Conservation (phyloP, 2,329 filamentous ascomycete species). For the Xylaria sp. region DNA sequence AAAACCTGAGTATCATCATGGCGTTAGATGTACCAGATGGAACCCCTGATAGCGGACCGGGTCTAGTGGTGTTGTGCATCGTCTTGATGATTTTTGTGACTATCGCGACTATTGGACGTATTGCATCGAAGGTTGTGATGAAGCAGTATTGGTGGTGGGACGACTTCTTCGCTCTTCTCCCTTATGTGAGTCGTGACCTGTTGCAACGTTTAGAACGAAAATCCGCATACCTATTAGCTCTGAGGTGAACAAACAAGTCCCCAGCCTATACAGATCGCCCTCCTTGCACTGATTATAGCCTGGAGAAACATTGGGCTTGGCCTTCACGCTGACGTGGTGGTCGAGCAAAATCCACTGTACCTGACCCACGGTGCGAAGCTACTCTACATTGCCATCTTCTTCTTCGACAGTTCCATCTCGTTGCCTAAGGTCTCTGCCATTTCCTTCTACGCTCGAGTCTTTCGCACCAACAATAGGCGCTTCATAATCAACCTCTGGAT, state of each 20-base stretch:
- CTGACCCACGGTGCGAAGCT: constrained; percentile 17
- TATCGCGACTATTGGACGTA: constrained; percentile 28
- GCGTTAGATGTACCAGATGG: constrained; percentile 19
- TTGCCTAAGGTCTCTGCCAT: constrained; percentile 28
- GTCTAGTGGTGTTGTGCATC: constrained; percentile 16
- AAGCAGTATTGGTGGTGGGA: constrained; percentile 23
- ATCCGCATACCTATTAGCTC: not conserved
- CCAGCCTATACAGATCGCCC: constrained; percentile 19
- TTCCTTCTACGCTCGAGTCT: constrained; percentile 27
- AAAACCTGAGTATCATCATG: not conserved
- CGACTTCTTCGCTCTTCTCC: constrained; percentile 12
- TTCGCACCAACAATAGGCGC: constrained; percentile 13
- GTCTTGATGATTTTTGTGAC: constrained; percentile 16
- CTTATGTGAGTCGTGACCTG: constrained; percentile 16
- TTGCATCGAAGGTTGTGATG: constrained; percentile 9
- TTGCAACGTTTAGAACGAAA: not conserved
- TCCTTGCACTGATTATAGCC: constrained; percentile 8
- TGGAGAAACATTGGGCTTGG: constrained; percentile 24
- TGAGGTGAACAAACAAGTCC: not conserved
- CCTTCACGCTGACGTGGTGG: constrained; percentile 14
- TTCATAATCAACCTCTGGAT: constrained; percentile 21
- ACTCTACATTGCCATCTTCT: constrained; percentile 28
- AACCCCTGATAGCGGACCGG: constrained; percentile 22
- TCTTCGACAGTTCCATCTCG: constrained; percentile 27
- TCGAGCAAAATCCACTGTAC: constrained; percentile 6